These are phyloP conservation scores for Escallonia herrerae DNA, from an alignment of 129 eudicot species.

Conservation along the genomic window DNA sequence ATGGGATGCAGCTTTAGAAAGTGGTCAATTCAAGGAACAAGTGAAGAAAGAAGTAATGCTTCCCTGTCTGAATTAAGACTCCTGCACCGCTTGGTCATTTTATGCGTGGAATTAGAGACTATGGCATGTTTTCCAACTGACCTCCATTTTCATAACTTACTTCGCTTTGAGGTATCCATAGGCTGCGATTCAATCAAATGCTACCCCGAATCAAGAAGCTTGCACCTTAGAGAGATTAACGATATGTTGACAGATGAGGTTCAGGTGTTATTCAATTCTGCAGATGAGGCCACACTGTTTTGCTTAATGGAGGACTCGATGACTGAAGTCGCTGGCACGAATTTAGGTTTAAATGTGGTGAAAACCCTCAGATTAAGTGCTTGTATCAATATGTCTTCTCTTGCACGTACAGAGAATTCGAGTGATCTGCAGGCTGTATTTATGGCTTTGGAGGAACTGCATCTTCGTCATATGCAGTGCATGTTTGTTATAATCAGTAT, in stretches of 20 bases:
- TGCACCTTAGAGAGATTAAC: not conserved
- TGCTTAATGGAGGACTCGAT: not conserved
- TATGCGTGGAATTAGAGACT: not conserved
- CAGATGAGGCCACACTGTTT: not conserved
- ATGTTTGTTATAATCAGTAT: not conserved
- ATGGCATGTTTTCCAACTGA: not conserved
- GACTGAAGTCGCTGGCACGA: not conserved
- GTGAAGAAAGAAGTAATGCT: not conserved
- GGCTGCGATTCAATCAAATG: not conserved
- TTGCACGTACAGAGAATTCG: not conserved
- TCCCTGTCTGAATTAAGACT: not conserved
- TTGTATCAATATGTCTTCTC: not conserved
- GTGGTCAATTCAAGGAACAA: not conserved
- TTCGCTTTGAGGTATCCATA: not conserved
- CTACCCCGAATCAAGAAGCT: slow-evolving; percentile 5
- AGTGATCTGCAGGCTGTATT: not conserved
- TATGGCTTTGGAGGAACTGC: not conserved
- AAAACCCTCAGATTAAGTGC: not conserved
- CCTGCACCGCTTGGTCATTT: not conserved
- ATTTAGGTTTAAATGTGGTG: not conserved
- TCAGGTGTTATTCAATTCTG: not conserved
- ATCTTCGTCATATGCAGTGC: not conserved
- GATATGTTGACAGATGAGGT: not conserved
- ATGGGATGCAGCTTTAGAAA: not conserved
- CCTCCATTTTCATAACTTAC: not conserved